Evolutionary conservation across 202 grass and related monocot genomes (phyloP), one percentile per base, ranked within the genome.

Genomic region (Setaria italica): DNA sequence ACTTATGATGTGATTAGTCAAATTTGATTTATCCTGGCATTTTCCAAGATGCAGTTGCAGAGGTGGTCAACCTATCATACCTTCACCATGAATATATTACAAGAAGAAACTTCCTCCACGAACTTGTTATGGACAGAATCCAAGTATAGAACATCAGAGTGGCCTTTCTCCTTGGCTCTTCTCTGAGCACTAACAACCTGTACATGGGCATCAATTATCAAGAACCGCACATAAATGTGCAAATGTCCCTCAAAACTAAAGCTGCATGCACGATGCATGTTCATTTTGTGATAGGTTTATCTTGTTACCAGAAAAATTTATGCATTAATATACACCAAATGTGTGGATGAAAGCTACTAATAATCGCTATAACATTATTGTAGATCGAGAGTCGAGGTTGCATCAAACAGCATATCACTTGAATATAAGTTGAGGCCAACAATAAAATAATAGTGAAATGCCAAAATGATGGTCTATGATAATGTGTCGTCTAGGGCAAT

Each of bases 21-120:
- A 67, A 49, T 64, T 19, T 84, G 34, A 3, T 69, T 62, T 74
- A 54, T 35, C 8, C 7, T 50, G 9, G 14, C 45, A 62, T 75
- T 6, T 90, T 78, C 62, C 75, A 63, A 80, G 15, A 84, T 53
- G 21, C 59, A 82, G 10, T 60, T 84, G 51, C 45, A 86, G 77
- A 79, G 53, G 35, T 74, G 29, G 53, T 79, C 21, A 35, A 79
- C 59, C 70, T 66, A 46, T 84, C 68, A 82, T 86, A 94, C 93
- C 90, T 92, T 98, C 57, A 98, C 88, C 80, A 98, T 86, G 80
- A 98, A 95, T 84, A 98, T 89, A 94, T 98, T 98, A 82, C 93
- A 95, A 46, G 96, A 98, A 54, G 96, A 99, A 77, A 95, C 93
- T 95, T 99, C 93, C 67, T 99, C 96, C 47, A 98, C 89, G 45